A percentile compares a stretch with the other conserved stretches of the same genome.
Evolutionary conservation across 768 basidiomycete species (phyloP).

Genomic region (Lactarius tabidus): DNA sequence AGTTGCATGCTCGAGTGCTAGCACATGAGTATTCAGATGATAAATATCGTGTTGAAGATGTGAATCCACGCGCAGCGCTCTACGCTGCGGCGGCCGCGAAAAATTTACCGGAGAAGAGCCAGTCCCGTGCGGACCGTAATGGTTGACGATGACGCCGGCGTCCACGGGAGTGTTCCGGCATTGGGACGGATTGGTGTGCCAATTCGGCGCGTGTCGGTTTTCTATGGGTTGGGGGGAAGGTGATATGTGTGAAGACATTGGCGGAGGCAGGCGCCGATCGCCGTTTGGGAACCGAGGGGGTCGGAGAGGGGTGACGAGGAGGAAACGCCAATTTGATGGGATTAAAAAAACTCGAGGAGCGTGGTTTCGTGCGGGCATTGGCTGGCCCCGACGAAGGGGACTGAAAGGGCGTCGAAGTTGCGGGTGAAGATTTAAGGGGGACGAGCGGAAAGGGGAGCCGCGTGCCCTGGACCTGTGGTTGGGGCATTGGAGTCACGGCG

Average conservation of each 20-base stretch:
- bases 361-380: conserved; percentile 32
- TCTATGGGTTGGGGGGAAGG: conserved; percentile 11
- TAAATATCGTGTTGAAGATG: conserved; percentile 17
- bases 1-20: conserved; percentile 15
- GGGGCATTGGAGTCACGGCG: conserved; percentile 5
- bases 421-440: conserved; percentile 27
- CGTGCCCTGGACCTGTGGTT: conserved; percentile 9
- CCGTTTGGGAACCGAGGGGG: conserved; percentile 17
- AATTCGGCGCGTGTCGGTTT: conserved; percentile 9
- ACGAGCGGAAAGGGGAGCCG: conserved; percentile 23
- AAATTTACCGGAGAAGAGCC: conserved; percentile 34
- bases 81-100: conserved; percentile 30
- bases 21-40: conserved; percentile 17
- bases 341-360: conserved; percentile 33
- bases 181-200: conserved; percentile 18
- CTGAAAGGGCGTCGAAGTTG: conserved; percentile 31
- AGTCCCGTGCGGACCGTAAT: conserved; percentile 35
- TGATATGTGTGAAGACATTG: conserved; percentile 20
- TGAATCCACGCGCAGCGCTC: conserved; percentile 13
- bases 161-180: conserved; percentile 20
- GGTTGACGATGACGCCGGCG: conserved; percentile 32
- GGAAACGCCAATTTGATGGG: conserved; percentile 34
- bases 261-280: conserved; percentile 26
- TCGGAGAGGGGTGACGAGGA: conserved; percentile 29
- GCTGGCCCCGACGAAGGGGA: conserved; percentile 20